Evolutionary conservation across 2,329 filamentous ascomycete species (phyloP).

Genomic region (Ceratocystiopsis sp.): DNA sequence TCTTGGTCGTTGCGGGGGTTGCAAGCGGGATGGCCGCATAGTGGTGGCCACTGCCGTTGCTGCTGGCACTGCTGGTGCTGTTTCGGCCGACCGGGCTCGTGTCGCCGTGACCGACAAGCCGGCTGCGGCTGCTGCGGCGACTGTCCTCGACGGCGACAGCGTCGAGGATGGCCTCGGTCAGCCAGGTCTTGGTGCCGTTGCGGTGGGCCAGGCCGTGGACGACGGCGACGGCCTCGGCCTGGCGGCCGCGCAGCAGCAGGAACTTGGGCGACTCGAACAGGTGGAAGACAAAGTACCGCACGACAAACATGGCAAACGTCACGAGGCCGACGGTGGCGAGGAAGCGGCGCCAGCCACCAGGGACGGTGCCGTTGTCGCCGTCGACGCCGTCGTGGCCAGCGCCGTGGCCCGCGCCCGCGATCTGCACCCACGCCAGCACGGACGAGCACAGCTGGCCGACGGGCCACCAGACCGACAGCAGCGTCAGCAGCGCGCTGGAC

Average conservation of each 20-base stretch:
- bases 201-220: slow-evolving; percentile 61
- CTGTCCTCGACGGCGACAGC: slow-evolving; percentile 33
- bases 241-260: slow-evolving; percentile 56
- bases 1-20: not conserved
- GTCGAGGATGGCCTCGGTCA: slow-evolving; percentile 53
- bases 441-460: slow-evolving; percentile 61
- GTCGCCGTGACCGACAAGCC: slow-evolving; percentile 4
- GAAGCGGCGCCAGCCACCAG: slow-evolving; percentile 61
- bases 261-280: slow-evolving; percentile 79
- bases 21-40: not conserved
- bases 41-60: not conserved
- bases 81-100: not conserved
- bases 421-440: slow-evolving; percentile 58
- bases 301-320: slow-evolving; percentile 61
- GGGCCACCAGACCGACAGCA: slow-evolving; percentile 79
- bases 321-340: slow-evolving; percentile 52
- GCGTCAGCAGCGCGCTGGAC: slow-evolving; percentile 55
- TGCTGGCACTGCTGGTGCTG: slow-evolving; percentile 2
- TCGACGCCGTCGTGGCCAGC: slow-evolving; percentile 24
- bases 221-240: slow-evolving; percentile 63
- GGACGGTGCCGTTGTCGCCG: slow-evolving; percentile 23
- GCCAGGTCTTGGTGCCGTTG: slow-evolving; percentile 55
- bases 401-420: slow-evolving; percentile 24
- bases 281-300: slow-evolving; percentile 65
- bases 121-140: slow-evolving; percentile 10